Base-by-base conservation (phyloP, 2,329 filamentous ascomycete species). In the Sarocladium brachiariae region DNA sequence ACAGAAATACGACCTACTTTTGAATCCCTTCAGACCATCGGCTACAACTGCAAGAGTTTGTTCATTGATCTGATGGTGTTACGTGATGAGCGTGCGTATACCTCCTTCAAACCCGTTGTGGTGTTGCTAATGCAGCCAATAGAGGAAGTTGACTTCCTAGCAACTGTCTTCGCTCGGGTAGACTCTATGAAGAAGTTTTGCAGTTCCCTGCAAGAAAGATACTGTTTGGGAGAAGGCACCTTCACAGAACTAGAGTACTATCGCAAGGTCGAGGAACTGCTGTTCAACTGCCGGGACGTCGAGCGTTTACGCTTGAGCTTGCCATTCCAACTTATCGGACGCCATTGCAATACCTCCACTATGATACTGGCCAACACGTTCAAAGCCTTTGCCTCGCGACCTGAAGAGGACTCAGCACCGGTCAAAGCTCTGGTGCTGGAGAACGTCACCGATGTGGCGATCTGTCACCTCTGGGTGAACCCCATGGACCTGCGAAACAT, bases 31-130 rank as follows among this genome's bases (percentile, higher is more conserved):
- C 65, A 69, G 54, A 70, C 68, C 2, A 66, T 76, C 47, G 74
- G 72, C 2, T 65, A 68, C 25, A 63, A 73, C n/a, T 75, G 73
- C 65, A 70, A 70, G 55, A 70, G 72, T 25, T 57, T 79, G 4
- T 75, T 73, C 52, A 65, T 78, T 45, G 75, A 79, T 57, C 61
- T 78, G 59, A 77, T 75, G 72, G 67, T 77, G 14, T 60, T 78
- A 33, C 69, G 75, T 55, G 75, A 78, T 57, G 73, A 77, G 50
- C 58, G 75, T 77, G 63, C 55, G 70, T 55, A 33, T 7, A 16
- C 47, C 21, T 19, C 16, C 31, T 19, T 23, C 9, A 9, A 6
- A 21, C 7, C 27, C 39, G 23, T 5, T 16, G 27, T 49, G 10
- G 10, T 9, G 43, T 39, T 47, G 33, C 19, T 39, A 19, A 24